These are phyloP conservation scores for Cladobotryum mycophilum DNA, from an alignment of 2,329 filamentous ascomycete species.

Conservation along the genomic window DNA sequence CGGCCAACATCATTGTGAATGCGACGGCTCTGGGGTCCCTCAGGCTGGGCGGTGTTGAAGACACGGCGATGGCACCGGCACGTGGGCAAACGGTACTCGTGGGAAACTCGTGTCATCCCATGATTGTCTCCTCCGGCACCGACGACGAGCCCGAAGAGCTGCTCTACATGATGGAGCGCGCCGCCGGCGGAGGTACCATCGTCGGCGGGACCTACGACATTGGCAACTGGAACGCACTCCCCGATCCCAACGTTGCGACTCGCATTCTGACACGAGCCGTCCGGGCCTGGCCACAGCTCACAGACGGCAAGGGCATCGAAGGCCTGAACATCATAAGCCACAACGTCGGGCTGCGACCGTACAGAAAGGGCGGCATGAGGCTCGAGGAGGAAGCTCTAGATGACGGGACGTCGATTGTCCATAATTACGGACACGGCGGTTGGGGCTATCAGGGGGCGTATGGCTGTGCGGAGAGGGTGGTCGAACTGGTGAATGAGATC, in stretches of 20 bases:
- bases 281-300: constrained; percentile 57
- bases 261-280: constrained; percentile 79
- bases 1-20: constrained; percentile 71
- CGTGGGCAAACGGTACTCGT: constrained; percentile 82
- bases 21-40: constrained; percentile 73
- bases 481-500: constrained; percentile 62
- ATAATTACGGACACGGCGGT: constrained; percentile 74
- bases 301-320: constrained; percentile 61
- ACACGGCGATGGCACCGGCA: constrained; percentile 64
- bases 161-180: constrained; percentile 76
- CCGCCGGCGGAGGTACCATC: constrained; percentile 73
- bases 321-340: constrained; percentile 72
- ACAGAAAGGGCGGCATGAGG: constrained; percentile 65
- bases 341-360: constrained; percentile 73
- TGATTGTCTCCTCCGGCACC: constrained; percentile 64
- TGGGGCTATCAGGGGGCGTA: constrained; percentile 70
- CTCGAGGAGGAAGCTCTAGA: constrained; percentile 54
- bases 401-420: constrained; percentile 60
- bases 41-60: constrained; percentile 74
- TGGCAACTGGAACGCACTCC: constrained; percentile 70
- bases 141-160: constrained; percentile 69
- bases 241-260: constrained; percentile 71
- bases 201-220: constrained; percentile 81
- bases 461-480: constrained; percentile 61
- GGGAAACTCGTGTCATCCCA: constrained; percentile 66